Conservation (phyloP, 192 early-diverging fungal genomes). For the Chytriomyces confervae region DNA sequence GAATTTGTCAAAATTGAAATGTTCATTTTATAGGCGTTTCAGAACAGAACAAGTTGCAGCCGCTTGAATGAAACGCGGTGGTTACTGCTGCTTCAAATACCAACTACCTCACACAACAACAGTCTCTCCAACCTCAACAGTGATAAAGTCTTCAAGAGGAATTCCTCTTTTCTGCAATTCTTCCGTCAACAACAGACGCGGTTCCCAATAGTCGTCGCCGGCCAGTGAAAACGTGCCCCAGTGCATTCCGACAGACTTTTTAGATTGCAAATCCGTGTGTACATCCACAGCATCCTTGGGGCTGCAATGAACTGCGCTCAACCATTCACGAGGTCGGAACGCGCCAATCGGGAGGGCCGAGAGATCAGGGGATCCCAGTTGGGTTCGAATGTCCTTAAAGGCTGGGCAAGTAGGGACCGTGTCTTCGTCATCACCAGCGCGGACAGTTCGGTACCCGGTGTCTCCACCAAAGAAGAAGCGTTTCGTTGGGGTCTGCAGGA, state of each 20-base stretch:
- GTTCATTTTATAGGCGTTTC: no score
- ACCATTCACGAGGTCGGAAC: conserved; percentile 75
- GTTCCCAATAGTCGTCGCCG: conserved; percentile 71
- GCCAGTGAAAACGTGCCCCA: conserved; percentile 87
- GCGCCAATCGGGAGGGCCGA: conserved; percentile 86
- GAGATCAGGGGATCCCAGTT: conserved; percentile 74
- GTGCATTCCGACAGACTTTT: conserved; percentile 67
- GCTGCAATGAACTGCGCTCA: conserved; percentile 77
- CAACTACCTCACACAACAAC: conserved; percentile 1
- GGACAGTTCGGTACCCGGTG: conserved; percentile 78
- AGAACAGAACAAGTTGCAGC: no score
- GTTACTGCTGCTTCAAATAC: no score
- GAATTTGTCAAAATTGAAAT: no score
- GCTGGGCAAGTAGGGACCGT: conserved; percentile 74
- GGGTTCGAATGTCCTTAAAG: conserved; percentile 80
- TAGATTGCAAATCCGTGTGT: conserved; percentile 49
- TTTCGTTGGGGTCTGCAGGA: conserved; percentile 48
- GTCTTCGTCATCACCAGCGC: conserved; percentile 31
- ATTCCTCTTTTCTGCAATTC: conserved; percentile 56
- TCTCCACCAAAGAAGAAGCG: conserved; percentile 76
- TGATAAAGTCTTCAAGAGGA: conserved; percentile 4
- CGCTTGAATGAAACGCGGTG: no score
- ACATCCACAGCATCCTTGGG: conserved; percentile 82
- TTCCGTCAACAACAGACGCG: conserved; percentile 63
- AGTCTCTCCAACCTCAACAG: conserved; percentile 29